Percentiles rank a stretch among this genome's conserved stretches.
These are phyloP conservation scores for Pisolithus albus DNA, from an alignment of 768 basidiomycete species.

Conservation along the genomic window DNA sequence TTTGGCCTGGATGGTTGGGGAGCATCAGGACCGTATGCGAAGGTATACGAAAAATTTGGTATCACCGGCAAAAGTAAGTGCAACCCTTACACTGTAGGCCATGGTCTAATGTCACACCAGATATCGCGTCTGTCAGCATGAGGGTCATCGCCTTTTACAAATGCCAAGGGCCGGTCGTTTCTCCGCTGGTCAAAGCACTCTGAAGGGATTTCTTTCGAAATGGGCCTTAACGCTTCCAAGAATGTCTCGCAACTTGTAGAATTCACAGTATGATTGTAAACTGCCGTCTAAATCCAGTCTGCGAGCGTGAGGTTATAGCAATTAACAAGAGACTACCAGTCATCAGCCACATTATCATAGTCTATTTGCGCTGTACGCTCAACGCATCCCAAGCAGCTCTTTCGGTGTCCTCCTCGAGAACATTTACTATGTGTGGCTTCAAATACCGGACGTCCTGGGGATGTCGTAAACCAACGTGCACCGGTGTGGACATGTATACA, in stretches of 20 bases:
- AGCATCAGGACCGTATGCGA: constrained; percentile 81
- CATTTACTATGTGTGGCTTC: constrained; percentile 64
- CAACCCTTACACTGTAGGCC: background rate
- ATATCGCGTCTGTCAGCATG: constrained; percentile 76
- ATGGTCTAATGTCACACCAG: constrained; percentile 27
- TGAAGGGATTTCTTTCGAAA: constrained; percentile 13
- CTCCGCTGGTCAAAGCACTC: constrained; percentile 73
- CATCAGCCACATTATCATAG: background rate
- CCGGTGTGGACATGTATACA: background rate
- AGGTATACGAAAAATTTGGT: constrained; percentile 89
- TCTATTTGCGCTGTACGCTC: constrained; percentile 63
- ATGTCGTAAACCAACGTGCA: constrained; percentile 7
- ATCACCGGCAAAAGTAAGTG: constrained; percentile 67
- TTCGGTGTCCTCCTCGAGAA: constrained; percentile 72
- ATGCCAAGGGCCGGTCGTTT: too few species aligned
- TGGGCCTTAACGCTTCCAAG: background rate
- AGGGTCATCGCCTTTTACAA: constrained; percentile 86
- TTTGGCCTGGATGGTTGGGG: constrained; percentile 74
- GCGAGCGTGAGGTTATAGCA: background rate
- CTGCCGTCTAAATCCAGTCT: background rate
- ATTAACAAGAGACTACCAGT: constrained; percentile 5
- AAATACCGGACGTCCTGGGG: constrained; percentile 86
- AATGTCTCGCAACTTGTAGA: background rate
- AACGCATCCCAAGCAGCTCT: constrained; percentile 76
- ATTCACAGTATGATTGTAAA: constrained; percentile 6